Conservation (phyloP, 2,329 filamentous ascomycete species). For the Daldinia eschscholtzii region DNA sequence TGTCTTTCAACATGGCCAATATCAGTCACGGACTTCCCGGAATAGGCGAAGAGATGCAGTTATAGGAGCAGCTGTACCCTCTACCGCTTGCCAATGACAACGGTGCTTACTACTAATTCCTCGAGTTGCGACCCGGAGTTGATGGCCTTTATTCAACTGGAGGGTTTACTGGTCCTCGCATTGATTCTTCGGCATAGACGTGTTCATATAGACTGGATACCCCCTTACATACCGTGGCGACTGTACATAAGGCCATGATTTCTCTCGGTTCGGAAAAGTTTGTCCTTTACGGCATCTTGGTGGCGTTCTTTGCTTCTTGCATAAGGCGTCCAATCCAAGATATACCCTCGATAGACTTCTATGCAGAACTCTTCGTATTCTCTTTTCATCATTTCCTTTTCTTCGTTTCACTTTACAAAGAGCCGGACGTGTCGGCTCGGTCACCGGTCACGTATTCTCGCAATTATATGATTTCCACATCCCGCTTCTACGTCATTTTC, state of each 20-base stretch:
- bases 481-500: conserved; percentile 10
- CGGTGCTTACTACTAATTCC: conserved; percentile 17
- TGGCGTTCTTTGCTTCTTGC: conserved; percentile 48
- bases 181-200: conserved; percentile 48
- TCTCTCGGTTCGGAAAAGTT: conserved; percentile 50
- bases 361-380: conserved; percentile 32
- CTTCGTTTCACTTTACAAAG: conserved; percentile 1
- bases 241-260: conserved; percentile 39
- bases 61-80: conserved; percentile 43
- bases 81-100: background rate
- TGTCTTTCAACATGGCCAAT: conserved; percentile 50
- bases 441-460: conserved; percentile 14
- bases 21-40: conserved; percentile 62
- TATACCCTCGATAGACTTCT: conserved; percentile 48
- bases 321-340: conserved; percentile 46
- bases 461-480: conserved; percentile 5
- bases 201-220: conserved; percentile 53
- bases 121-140: conserved; percentile 22
- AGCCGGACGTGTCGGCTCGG: background rate
- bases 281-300: conserved; percentile 46
- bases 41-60: conserved; percentile 66
- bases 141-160: conserved; percentile 18
- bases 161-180: conserved; percentile 35
- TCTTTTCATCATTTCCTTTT: conserved; percentile 6
- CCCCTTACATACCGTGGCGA: conserved; percentile 38